Evolutionary conservation across 306 rosid species (phyloP).

Genomic region (Glycyrrhiza uralensis): DNA sequence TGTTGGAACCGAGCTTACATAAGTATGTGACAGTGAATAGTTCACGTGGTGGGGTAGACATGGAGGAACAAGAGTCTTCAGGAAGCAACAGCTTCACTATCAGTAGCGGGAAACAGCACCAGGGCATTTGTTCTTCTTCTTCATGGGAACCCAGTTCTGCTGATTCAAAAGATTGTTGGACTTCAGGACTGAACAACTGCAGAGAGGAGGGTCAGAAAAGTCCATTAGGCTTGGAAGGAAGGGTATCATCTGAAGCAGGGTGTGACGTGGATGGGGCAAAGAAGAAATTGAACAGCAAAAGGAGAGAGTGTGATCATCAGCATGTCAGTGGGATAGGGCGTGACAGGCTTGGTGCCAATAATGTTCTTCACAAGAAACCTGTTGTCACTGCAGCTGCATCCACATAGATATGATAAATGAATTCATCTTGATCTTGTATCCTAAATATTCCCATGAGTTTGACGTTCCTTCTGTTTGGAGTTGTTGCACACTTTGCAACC

Average conservation of each 20-base stretch:
- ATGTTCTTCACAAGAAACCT: constrained; percentile 42
- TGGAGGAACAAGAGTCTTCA: constrained; percentile 77
- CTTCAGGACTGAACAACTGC: constrained; percentile 35
- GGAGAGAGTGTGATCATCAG: constrained; percentile 37
- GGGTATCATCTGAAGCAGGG: constrained; percentile 21
- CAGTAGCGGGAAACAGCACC: constrained; percentile 37
- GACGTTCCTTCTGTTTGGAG: constrained; percentile 33
- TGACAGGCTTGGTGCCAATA: constrained; percentile 47
- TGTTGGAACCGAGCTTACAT: constrained; percentile 77
- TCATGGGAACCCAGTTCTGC: constrained; percentile 72
- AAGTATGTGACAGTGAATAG: constrained; percentile 73
- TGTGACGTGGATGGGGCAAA: constrained; percentile 28
- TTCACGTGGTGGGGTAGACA: constrained; percentile 36
- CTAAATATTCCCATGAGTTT: constrained; percentile 18
- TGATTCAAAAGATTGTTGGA: constrained; percentile 61
- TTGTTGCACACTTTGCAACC: constrained; percentile 77
- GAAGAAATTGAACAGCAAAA: constrained; percentile 37
- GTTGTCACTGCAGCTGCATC: constrained; percentile 52
- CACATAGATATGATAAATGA: constrained; percentile 37
- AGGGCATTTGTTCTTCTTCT: constrained; percentile 50
- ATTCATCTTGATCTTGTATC: constrained; percentile 19
- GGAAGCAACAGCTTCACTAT: constrained; percentile 65
- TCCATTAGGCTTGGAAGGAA: constrained; percentile 24
- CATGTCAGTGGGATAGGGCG: constrained; percentile 50
- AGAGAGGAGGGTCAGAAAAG: constrained; percentile 35